Evolutionary conservation across 1,284 basidiomycete genomes (phyloP), one percentile per base, ranked within the genome.

Genomic region (Ceratobasidium sp.): DNA sequence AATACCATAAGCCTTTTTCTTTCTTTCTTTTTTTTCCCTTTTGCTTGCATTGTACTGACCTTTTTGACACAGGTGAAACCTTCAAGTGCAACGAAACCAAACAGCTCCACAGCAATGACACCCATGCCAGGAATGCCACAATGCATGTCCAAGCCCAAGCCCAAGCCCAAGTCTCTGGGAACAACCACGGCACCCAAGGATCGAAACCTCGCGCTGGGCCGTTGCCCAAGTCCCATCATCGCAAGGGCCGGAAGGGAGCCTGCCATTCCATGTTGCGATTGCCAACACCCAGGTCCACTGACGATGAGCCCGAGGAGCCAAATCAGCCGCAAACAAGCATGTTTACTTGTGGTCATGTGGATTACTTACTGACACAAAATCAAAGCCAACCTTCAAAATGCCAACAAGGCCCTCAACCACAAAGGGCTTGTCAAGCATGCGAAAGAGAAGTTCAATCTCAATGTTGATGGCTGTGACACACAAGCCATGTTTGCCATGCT

Each of bases 331-430:
- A 21, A 18, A 21, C 49, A 28, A 12, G 49, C 18, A 53, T 2
- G 49, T 25, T 25, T 28, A 53, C 23, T 25, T 4, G 3, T 12
- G 4, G 9, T 4, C 9, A 4, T 12, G 9, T 16, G 28, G 23
- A 53, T 53, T 21, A 25, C 49, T 25, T 53, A 53, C 49, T 53
- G 18, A 40, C 5, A 60, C 25, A 23, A 21, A 42, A 21, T 59
- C 12, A 38, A 4, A 59, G 56, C 30, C 28, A 11, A 36, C 16
- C 21, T 30, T 5, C 56, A 59, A 59, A 1, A 33, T n/a, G 28
- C 42, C 61, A 33, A 48, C 30, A 33, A 63, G 25, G 23, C 44
- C 11, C 61, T 63, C 61, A 28, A 63, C 42, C 61, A 63, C 28
- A 25, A 63, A 63, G 61, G 61, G 23, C 61, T 63, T 23, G 6